phyloP scores from a whole-genome alignment of 805 yeast species.

The Candida odintsovae region DNA sequence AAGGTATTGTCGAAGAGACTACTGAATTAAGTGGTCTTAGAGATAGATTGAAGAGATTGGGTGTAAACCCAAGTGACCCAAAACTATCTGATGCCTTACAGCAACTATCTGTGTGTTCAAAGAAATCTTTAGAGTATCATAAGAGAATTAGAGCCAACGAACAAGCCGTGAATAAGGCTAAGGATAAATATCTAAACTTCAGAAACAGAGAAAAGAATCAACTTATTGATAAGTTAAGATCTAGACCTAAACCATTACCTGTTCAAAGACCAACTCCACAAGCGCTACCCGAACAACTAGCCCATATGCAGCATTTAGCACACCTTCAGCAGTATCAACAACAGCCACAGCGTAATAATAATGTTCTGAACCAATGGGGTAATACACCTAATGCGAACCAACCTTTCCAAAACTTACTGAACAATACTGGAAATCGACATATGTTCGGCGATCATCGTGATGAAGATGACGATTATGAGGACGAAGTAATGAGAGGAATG shows the following conservation, averaged over 20 bases:
- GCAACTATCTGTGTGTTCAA: constrained; percentile 2
- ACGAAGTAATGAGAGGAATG: not conserved
- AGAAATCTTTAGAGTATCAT: constrained; percentile 2
- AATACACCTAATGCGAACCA: not conserved
- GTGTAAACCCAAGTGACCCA: constrained; percentile 1
- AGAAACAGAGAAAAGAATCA: constrained; percentile 2
- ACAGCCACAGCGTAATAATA: not conserved
- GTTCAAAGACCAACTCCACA: not conserved
- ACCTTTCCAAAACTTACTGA: not conserved
- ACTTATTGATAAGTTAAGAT: not conserved
- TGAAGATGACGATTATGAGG: not conserved
- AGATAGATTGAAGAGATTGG: constrained; percentile 4
- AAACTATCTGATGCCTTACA: constrained; percentile 1
- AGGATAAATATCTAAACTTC: constrained; percentile 1
- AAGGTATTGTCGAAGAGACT: not conserved
- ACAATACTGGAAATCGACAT: not conserved
- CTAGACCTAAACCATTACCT: constrained; percentile 1
- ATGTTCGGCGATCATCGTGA: not conserved
- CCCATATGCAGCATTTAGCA: no score
- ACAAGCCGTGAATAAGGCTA: not conserved
- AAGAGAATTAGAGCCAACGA: not conserved
- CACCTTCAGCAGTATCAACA: not conserved
- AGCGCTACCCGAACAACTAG: no score
- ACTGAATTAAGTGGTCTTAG: not conserved
- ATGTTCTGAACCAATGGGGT: not conserved